Percentiles rank a stretch among this genome's conserved stretches.
These are phyloP conservation scores for Cercospora citrullina DNA, from an alignment of 2,329 filamentous ascomycete species.

Conservation along the genomic window DNA sequence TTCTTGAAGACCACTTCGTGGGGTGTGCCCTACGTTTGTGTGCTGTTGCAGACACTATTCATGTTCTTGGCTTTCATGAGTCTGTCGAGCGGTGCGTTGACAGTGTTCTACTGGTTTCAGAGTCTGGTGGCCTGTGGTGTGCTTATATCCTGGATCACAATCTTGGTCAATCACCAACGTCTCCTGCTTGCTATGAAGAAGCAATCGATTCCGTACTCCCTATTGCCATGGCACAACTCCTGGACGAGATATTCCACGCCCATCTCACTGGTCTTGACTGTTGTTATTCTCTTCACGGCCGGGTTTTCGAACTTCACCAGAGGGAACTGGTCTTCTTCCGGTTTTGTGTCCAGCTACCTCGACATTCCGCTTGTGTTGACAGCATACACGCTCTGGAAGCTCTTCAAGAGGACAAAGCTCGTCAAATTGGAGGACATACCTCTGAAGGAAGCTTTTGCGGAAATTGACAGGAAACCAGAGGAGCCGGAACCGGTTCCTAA, in stretches of 20 bases:
- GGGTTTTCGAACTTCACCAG: slow-evolving; percentile 36
- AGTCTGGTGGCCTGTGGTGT: slow-evolving; percentile 63
- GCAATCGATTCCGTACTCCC: slow-evolving; percentile 29
- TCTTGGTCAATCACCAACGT: slow-evolving; percentile 32
- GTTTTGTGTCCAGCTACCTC: slow-evolving; percentile 40
- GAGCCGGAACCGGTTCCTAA: slow-evolving; percentile 24
- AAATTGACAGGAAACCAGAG: slow-evolving; percentile 27
- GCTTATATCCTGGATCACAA: slow-evolving; percentile 58
- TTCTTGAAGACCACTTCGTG: slow-evolving; percentile 46
- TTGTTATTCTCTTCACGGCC: slow-evolving; percentile 35
- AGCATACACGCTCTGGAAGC: slow-evolving; percentile 31
- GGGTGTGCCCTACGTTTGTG: slow-evolving; percentile 32
- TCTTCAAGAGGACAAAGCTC: slow-evolving; percentile 31
- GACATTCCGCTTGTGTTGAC: slow-evolving; percentile 32
- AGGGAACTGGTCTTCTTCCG: slow-evolving; percentile 32
- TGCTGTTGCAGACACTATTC: slow-evolving; percentile 31
- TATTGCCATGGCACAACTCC: slow-evolving; percentile 39
- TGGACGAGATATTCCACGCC: slow-evolving; percentile 42
- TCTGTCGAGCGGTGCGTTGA: slow-evolving; percentile 52
- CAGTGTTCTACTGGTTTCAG: slow-evolving; percentile 66
- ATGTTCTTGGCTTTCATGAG: slow-evolving; percentile 36
- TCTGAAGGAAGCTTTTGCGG: slow-evolving; percentile 28
- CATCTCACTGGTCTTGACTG: slow-evolving; percentile 34
- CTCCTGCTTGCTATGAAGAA: slow-evolving; percentile 32
- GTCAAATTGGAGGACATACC: slow-evolving; percentile 31